Evolutionary conservation across 2,329 filamentous ascomycete genomes (phyloP).

Genomic region (Colletotrichum sp.): DNA sequence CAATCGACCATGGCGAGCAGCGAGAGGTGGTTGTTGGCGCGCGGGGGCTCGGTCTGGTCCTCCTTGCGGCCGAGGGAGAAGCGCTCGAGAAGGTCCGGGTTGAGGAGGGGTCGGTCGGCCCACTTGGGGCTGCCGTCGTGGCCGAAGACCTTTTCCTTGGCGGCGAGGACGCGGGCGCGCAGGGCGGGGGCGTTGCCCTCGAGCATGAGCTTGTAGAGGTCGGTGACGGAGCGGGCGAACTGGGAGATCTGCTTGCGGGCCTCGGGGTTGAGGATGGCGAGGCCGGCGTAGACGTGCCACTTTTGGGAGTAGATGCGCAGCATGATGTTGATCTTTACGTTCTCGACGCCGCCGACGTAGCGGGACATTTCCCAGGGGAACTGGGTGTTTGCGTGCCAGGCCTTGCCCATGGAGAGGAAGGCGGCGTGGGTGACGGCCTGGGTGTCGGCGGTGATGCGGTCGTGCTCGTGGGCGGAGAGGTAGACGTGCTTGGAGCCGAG

Average conservation of each 20-base stretch:
- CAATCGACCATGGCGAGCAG: slow-evolving; percentile 97
- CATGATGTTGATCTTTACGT: slow-evolving; percentile 98
- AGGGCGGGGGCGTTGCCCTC: slow-evolving; percentile 81
- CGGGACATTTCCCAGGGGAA: slow-evolving; percentile 98
- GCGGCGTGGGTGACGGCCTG: slow-evolving; percentile 98
- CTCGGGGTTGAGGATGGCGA: slow-evolving; percentile 95
- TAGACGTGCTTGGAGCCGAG: slow-evolving; percentile 87
- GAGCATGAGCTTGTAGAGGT: slow-evolving; percentile 96
- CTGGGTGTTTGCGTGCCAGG: slow-evolving; percentile 93
- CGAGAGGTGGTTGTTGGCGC: slow-evolving; percentile 92
- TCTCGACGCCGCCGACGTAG: slow-evolving; percentile 96
- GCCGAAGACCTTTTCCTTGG: slow-evolving; percentile 74
- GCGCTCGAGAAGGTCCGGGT: slow-evolving; percentile 85
- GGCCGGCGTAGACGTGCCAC: slow-evolving; percentile 98
- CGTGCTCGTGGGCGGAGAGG: slow-evolving; percentile 85
- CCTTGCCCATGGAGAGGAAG: slow-evolving; percentile 96
- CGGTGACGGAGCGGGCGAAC: slow-evolving; percentile 91
- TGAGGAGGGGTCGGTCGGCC: slow-evolving; percentile 71
- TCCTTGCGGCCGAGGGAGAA: slow-evolving; percentile 79
- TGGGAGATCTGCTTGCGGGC: slow-evolving; percentile 92
- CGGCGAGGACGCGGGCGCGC: slow-evolving; percentile 68
- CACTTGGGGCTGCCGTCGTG: slow-evolving; percentile 62
- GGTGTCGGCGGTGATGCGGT: slow-evolving; percentile 97
- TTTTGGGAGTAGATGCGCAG: slow-evolving; percentile 98
- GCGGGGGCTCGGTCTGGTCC: slow-evolving; percentile 53